A percentile compares a stretch with the other conserved stretches of the same genome.
These are phyloP conservation scores for Sclerotinia subarctica DNA, from an alignment of 2,329 filamentous ascomycete genomes.

Conservation along the genomic window DNA sequence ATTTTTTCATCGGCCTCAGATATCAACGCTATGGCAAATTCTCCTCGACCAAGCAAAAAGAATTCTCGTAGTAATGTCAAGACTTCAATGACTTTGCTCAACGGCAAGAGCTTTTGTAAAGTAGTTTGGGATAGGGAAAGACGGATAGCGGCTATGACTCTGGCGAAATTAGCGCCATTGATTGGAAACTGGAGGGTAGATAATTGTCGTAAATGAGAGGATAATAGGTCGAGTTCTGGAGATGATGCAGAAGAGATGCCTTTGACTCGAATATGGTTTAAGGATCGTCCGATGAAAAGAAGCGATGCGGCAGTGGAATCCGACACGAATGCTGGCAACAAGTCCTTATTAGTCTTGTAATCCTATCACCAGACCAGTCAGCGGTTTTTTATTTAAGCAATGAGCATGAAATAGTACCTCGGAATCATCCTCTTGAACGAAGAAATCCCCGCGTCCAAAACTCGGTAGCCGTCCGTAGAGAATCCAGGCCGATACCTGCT, in stretches of 20 bases:
- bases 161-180: slow-evolving; percentile 65
- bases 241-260: slow-evolving; percentile 43
- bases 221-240: slow-evolving; percentile 57
- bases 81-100: slow-evolving; percentile 71
- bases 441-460: slow-evolving; percentile 81
- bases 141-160: slow-evolving; percentile 72
- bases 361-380: slow-evolving; percentile 41
- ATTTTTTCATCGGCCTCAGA: slow-evolving; percentile 80
- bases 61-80: slow-evolving; percentile 79
- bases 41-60: slow-evolving; percentile 80
- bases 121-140: slow-evolving; percentile 79
- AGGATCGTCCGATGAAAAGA: slow-evolving; percentile 83
- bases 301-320: slow-evolving; percentile 74
- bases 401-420: slow-evolving; percentile 3
- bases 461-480: slow-evolving; percentile 80
- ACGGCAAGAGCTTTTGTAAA: slow-evolving; percentile 76
- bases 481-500: slow-evolving; percentile 86
- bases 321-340: slow-evolving; percentile 79
- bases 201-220: slow-evolving; percentile 66
- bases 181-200: slow-evolving; percentile 70
- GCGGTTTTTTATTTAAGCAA: background rate
- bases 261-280: slow-evolving; percentile 73
- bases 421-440: slow-evolving; percentile 55
- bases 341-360: slow-evolving; percentile 54
- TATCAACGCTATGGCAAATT: slow-evolving; percentile 86